A percentile compares a stretch with the other conserved stretches of the same genome.
phyloP scores from a whole-genome alignment of 331 rosid species.

The Rhamnella rubrinervis region DNA sequence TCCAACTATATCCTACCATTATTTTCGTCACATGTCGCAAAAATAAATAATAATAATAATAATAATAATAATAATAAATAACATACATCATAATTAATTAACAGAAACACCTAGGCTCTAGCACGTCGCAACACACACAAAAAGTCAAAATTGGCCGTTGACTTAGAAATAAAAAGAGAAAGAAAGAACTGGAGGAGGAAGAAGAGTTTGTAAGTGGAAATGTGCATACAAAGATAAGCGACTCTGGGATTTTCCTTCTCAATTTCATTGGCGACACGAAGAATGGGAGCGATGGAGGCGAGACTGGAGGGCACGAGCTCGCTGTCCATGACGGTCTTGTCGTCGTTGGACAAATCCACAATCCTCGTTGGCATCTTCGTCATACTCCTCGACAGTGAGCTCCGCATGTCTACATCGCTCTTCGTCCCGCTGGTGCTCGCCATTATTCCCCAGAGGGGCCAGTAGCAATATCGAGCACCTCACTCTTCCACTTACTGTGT shows the following conservation, averaged over 20 bases:
- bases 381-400: conserved; percentile 46
- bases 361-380: conserved; percentile 42
- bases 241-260: conserved; percentile 67
- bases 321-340: conserved; percentile 45
- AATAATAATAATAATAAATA: too few relatives aligned
- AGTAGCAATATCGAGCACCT: background rate
- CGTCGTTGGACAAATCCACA: conserved; percentile 50
- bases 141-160: too few relatives aligned
- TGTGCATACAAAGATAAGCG: conserved; percentile 81
- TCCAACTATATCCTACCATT: too few relatives aligned
- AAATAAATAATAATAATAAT: too few relatives aligned
- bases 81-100: too few relatives aligned
- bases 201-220: background rate
- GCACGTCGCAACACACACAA: too few relatives aligned
- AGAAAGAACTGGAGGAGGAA: background rate
- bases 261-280: conserved; percentile 86
- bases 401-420: conserved; percentile 30
- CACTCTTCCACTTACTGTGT: background rate
- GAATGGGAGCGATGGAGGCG: conserved; percentile 63
- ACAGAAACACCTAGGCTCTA: too few relatives aligned
- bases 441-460: conserved; percentile 27
- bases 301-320: conserved; percentile 77
- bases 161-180: too few relatives aligned
- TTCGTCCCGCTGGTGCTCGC: conserved; percentile 86
- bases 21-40: too few relatives aligned